phyloP scores from a whole-genome alignment of 2,329 filamentous ascomycete genomes.

The Emergomyces pasteurianus region DNA sequence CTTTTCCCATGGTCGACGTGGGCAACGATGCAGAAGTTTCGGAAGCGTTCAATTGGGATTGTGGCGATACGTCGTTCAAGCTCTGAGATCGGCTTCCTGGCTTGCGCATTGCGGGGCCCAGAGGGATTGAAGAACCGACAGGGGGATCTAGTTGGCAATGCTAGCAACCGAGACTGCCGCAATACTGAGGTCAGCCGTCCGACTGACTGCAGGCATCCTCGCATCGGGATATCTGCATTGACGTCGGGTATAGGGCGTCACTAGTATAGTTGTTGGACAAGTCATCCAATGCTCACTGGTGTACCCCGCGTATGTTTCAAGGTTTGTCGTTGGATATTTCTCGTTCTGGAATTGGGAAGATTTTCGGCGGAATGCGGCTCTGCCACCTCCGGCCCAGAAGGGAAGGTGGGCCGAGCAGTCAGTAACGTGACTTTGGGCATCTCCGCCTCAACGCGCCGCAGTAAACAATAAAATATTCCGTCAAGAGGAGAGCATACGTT shows the following conservation, averaged over 20 bases:
- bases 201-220: slow-evolving; percentile 36
- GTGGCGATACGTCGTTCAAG: slow-evolving; percentile 46
- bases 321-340: neutral
- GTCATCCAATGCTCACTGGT: slow-evolving; percentile 3
- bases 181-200: slow-evolving; percentile 34
- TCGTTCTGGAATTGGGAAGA: neutral
- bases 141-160: neutral
- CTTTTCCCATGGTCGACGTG: slow-evolving; percentile 99
- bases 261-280: neutral
- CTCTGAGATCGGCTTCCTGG: slow-evolving; percentile 28
- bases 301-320: neutral
- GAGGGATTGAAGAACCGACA: slow-evolving; percentile 23
- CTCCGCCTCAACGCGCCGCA: slow-evolving; percentile 23
- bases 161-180: slow-evolving; percentile 20
- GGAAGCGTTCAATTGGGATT: slow-evolving; percentile 44
- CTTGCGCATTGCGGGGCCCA: slow-evolving; percentile 6
- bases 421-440: slow-evolving; percentile 10
- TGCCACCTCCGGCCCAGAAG: neutral
- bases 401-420: neutral
- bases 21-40: slow-evolving; percentile 97
- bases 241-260: slow-evolving; percentile 1
- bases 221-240: slow-evolving; percentile 29
- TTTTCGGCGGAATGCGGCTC: neutral
- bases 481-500: too few species aligned
- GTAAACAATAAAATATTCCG: neutral